These are phyloP conservation scores for Aspergillus latus DNA, from an alignment of 2,329 filamentous ascomycete species.

Conservation along the genomic window DNA sequence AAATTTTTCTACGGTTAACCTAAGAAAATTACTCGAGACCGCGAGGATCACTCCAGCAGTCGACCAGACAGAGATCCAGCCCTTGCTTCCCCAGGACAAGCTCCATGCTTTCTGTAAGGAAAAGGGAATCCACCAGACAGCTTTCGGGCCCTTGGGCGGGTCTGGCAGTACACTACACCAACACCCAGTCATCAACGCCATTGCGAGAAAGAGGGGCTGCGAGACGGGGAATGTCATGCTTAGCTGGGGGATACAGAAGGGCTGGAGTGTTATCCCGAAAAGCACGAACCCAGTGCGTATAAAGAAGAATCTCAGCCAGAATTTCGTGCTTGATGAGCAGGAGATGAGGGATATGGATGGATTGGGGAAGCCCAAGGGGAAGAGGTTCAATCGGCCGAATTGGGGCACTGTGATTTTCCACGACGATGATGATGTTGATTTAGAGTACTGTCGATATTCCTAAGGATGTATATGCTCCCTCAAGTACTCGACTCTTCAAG, in stretches of 20 bases:
- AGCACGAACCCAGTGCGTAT: constrained; percentile 8
- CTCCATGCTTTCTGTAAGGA: background rate
- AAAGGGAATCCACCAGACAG: constrained; percentile 5
- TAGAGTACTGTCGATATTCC: background rate
- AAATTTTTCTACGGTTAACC: constrained; percentile 5
- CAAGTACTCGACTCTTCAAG: background rate
- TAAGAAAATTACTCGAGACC: background rate
- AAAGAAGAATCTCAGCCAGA: constrained; percentile 3
- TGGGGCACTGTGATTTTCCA: constrained; percentile 6
- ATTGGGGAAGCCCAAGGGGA: background rate
- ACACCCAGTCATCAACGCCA: background rate
- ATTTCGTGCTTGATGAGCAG: background rate
- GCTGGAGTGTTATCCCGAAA: constrained; percentile 12
- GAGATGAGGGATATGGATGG: constrained; percentile 5
- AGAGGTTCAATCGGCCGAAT: constrained; percentile 9
- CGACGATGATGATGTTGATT: constrained; percentile 2
- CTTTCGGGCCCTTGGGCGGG: constrained; percentile 9
- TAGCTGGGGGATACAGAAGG: constrained; percentile 9
- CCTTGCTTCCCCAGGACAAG: background rate
- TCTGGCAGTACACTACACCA: constrained; percentile 5
- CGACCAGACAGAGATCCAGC: constrained; percentile 9
- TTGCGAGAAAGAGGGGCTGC: background rate
- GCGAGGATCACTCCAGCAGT: background rate
- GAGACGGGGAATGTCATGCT: constrained; percentile 12
- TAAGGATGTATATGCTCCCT: background rate